Base-by-base conservation (phyloP, 1,139 yeast species). In the Blastobotrys malaysiensis region DNA sequence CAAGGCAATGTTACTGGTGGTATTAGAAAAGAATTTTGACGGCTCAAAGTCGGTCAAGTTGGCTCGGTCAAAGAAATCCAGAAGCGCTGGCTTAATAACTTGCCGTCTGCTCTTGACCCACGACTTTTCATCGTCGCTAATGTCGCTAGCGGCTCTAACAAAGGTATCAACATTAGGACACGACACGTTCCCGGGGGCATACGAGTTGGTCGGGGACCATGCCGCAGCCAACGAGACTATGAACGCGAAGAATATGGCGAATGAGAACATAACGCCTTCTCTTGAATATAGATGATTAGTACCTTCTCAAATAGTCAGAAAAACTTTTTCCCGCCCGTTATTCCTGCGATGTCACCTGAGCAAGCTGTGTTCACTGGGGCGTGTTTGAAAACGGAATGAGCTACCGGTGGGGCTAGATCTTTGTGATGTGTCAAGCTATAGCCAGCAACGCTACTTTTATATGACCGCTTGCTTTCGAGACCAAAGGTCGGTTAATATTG, bases 31-130 rank as follows among this genome's bases (percentile, higher is more conserved):
- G 62, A 81, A 83, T 2, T 66, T 62, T 18, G 70, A 72, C 1
- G 81, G 78, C 61, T 83, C 80, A 61, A 88, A 84, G 63, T 81
- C 84, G 5, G 80, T 72, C 63, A 86, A 65, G 53, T 83, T 81
- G 3, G 88, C 81, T 19, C 79, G 73, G 9, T 75, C 69, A 52
- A 89, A 72, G 67, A 83, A 89, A 39, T 76, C 74, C 39, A 72
- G 70, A 55, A 89, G 72, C 18, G 83, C 81, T 9, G 71, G 75
- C 53, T 76, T 76, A 1, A 91, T 79, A 50, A 77, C 67, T 45
- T 70, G 65, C 57, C 82, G 84, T 63, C 96, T 66, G 45, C 61
- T 63, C 9, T 55, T 48, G 19, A 66, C 58, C 60, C 62, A 66
- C 11, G 49, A 51, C 20, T 55, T 44, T 49, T 66, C 70, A 24